Evolutionary conservation across 2,329 filamentous ascomycete species (phyloP).

Genomic region (Xylaria hypoxylon): DNA sequence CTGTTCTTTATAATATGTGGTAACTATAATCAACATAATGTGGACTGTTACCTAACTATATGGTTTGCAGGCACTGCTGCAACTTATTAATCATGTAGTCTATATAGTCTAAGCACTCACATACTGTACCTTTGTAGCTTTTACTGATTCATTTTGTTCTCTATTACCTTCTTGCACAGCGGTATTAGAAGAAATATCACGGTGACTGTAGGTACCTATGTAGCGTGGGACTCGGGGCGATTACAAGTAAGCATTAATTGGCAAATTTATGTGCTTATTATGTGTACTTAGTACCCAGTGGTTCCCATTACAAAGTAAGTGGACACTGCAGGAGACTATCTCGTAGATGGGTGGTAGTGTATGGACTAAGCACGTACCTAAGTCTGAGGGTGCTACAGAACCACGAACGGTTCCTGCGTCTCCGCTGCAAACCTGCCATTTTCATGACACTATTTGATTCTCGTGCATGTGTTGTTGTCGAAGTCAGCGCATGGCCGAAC

Average conservation of each 20-base stretch:
- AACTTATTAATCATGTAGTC: neutral
- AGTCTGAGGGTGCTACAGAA: conserved; percentile 7
- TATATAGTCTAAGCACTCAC: neutral
- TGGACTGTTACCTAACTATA: neutral
- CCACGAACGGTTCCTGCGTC: conserved; percentile 40
- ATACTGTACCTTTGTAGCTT: neutral
- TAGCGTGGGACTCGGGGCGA: neutral
- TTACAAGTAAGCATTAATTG: conserved; percentile 6
- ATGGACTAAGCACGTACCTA: neutral
- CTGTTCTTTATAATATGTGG: neutral
- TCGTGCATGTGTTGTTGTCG: conserved; percentile 26
- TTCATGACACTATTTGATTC: conserved; percentile 2
- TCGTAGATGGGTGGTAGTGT: too few species aligned
- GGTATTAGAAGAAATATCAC: neutral
- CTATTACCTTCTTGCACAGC: neutral
- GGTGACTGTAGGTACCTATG: neutral
- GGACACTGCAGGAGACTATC: too few species aligned
- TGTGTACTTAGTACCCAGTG: too few species aligned
- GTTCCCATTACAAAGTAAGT: too few species aligned
- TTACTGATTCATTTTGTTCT: neutral
- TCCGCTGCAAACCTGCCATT: conserved; percentile 22
- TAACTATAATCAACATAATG: neutral
- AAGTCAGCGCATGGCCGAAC: conserved; percentile 9
- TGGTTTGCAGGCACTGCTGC: neutral
- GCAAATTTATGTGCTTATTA: conserved; percentile 12